Conservation (phyloP, 257 asterid species). For the Striga asiatica region DNA sequence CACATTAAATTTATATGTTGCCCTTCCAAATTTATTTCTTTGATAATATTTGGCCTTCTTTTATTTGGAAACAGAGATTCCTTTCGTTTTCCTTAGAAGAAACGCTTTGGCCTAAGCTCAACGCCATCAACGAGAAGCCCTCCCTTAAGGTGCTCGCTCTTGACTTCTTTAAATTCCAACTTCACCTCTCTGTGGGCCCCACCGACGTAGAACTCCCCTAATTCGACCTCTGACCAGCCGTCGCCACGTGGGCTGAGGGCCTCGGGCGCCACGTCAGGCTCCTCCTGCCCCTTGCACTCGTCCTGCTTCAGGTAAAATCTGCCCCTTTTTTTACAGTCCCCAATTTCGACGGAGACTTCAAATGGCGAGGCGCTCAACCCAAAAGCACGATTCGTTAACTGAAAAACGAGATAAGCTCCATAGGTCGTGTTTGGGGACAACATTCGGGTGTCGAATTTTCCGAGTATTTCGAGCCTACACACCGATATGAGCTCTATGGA, state of each 20-base stretch:
- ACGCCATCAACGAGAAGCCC: background rate
- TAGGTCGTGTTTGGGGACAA: slow-evolving; percentile 50
- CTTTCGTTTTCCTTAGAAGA: no score
- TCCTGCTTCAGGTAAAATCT: slow-evolving; percentile 8
- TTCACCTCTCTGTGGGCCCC: background rate
- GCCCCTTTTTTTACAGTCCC: background rate
- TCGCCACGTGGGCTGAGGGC: background rate
- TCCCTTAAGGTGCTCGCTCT: background rate
- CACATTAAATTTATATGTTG: no score
- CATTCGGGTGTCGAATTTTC: slow-evolving; percentile 30
- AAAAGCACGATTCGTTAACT: slow-evolving; percentile 16
- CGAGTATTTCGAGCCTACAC: slow-evolving; percentile 44
- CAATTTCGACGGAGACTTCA: background rate
- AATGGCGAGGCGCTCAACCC: background rate
- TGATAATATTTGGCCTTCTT: no score
- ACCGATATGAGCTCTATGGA: slow-evolving; percentile 28
- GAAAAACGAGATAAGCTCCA: slow-evolving; percentile 46
- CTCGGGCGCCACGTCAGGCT: background rate
- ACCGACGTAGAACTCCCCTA: background rate
- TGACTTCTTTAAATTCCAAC: background rate
- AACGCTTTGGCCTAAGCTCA: no score
- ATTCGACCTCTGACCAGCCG: background rate
- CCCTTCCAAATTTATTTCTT: no score
- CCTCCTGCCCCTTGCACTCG: slow-evolving; percentile 7
- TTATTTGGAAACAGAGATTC: no score